These are phyloP conservation scores for Blastobotrys arbuscula DNA, from an alignment of 1,139 yeast species.

Conservation along the genomic window DNA sequence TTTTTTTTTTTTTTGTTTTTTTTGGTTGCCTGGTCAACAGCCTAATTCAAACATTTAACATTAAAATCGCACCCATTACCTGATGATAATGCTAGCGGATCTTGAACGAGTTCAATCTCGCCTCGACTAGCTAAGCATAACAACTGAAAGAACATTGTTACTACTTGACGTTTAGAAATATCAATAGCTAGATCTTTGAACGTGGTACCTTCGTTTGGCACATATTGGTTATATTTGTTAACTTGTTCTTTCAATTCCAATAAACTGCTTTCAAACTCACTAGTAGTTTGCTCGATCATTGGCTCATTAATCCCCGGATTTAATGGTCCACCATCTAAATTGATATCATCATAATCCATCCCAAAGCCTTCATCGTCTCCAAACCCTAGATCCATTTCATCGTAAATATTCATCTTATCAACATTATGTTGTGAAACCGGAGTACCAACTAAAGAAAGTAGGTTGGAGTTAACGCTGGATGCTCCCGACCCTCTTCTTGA, in stretches of 20 bases:
- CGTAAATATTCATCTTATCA: background rate
- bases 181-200: background rate
- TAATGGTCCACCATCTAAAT: background rate
- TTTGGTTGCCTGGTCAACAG: no score
- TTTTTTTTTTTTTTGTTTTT: no score
- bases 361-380: background rate
- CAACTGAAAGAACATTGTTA: conserved; percentile 6
- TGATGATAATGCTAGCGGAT: no score
- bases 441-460: background rate
- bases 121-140: conserved; percentile 12
- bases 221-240: no score
- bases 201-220: no score
- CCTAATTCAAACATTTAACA: no score
- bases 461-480: background rate
- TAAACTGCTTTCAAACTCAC: background rate
- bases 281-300: background rate
- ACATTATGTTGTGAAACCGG: background rate
- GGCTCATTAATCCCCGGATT: background rate
- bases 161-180: background rate
- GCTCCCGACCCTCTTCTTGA: conserved; percentile 6
- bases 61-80: no score
- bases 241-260: background rate
- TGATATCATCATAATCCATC: background rate
- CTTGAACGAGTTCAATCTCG: no score
- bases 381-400: background rate